A percentile compares a stretch with the other conserved stretches of the same genome.
Conservation (phyloP, 495 filamentous ascomycete species). For the Cladorrhinum samala region DNA sequence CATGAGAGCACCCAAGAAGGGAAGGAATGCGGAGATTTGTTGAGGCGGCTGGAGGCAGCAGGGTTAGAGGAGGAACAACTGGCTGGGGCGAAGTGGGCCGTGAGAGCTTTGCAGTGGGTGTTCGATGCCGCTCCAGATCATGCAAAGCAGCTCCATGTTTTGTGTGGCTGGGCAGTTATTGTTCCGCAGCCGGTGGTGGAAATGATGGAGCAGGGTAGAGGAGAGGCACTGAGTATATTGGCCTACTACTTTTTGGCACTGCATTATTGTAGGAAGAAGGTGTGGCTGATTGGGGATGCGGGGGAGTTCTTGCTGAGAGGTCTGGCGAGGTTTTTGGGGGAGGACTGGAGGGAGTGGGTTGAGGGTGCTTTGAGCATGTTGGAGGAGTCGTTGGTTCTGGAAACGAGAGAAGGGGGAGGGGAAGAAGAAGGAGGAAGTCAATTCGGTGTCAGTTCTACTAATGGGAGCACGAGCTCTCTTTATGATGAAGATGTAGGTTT, state of each 20-base stretch:
- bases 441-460: neutral
- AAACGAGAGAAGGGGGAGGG: too few relatives aligned
- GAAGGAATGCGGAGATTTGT: slow-evolving; percentile 22
- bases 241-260: slow-evolving; percentile 28
- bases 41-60: slow-evolving; percentile 2
- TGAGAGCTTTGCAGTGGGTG: slow-evolving; percentile 21
- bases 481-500: too few relatives aligned
- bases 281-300: slow-evolving; percentile 22
- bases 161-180: slow-evolving; percentile 21
- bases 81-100: slow-evolving; percentile 9
- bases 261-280: slow-evolving; percentile 13
- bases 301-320: slow-evolving; percentile 20
- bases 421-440: neutral
- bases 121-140: slow-evolving; percentile 16
- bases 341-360: slow-evolving; percentile 25
- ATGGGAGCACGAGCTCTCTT: neutral
- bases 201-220: slow-evolving; percentile 18
- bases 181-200: slow-evolving; percentile 14
- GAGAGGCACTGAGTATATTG: slow-evolving; percentile 26
- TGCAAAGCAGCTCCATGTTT: slow-evolving; percentile 6
- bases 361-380: slow-evolving; percentile 20
- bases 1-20: slow-evolving; percentile 15
- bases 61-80: slow-evolving; percentile 4
- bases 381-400: slow-evolving; percentile 4
- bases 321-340: slow-evolving; percentile 17